Base-by-base conservation (phyloP, 164 flowering plant genomes). In the Paratinospora sagittata region DNA sequence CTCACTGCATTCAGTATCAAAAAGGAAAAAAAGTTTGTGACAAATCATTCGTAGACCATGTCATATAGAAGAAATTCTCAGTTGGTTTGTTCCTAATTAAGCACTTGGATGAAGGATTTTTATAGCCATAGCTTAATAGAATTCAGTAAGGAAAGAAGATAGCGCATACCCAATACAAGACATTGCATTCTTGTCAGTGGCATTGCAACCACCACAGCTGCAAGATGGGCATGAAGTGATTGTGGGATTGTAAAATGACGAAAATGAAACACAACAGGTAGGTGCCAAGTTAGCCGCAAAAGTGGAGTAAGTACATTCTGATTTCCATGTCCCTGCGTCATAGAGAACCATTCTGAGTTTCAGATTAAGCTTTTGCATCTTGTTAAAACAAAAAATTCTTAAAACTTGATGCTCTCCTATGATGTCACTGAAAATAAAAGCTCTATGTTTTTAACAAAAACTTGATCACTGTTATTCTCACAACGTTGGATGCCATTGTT, bases 131-230 rank as follows among this genome's bases (percentile, higher is more conserved):
- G 45, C 21, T 33, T 36, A 19, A 33, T 30, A 30, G 34, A 4
- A 30, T 30, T 1, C n/a, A n/a, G n/a, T n/a, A 8, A 64, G 19
- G 17, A 27, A 61, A 23, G 10, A 65, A 8, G n/a, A 34, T 6
- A 70, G n/a, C 52, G 67, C 70, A 24, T 26, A 84, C 89, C 81
- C 74, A 52, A 86, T 36, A 76, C 90, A 85, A 27, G 73, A n/a
- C 55, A 0, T 0, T 9, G 80, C 63, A 9, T 13, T 75, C 30
- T 69, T 55, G 67, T 74, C 81, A 1, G 80, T 77, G 16, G 64
- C 75, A 68, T 73, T 78, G 81, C 95, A 88, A 8, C 86, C 92
- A 8, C 86, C 92, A 74, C 95, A 90, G 78, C 85, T 87, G 82
- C 95, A 90, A 21, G 30, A 33, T 0, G 86, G 85, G 81, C 95